Evolutionary conservation across 2,329 filamentous ascomycete genomes (phyloP).

Genomic region (Curvularia lunata): DNA sequence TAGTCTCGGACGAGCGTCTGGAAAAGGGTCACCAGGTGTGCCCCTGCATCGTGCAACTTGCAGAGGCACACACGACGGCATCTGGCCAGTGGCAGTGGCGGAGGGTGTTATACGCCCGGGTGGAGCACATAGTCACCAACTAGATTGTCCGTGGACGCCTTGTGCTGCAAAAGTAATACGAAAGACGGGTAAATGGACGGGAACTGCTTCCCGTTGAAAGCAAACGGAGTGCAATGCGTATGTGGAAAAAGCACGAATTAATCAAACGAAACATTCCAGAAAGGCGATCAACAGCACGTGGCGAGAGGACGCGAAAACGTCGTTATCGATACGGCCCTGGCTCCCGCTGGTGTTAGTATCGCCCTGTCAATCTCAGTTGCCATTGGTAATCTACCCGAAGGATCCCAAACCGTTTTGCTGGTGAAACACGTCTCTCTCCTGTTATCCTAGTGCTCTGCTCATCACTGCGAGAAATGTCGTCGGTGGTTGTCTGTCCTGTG

Average conservation of each 20-base stretch:
- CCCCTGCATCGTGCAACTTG: conserved; percentile 11
- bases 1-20: conserved; percentile 8
- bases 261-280: conserved; percentile 5
- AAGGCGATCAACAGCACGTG: conserved; percentile 17
- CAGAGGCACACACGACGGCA: conserved; percentile 3
- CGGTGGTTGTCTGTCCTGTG: conserved; percentile 12
- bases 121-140: not conserved
- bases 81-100: not conserved
- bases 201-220: not conserved
- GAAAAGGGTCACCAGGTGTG: conserved; percentile 1
- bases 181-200: conserved; percentile 2
- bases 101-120: not conserved
- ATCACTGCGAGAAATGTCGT: conserved; percentile 10
- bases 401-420: conserved; percentile 6
- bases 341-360: conserved; percentile 1
- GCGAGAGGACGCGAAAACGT: conserved; percentile 16
- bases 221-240: conserved; percentile 3
- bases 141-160: not conserved
- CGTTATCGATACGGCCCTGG: conserved; percentile 22
- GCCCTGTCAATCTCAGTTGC: not conserved
- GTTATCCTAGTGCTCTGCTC: conserved; percentile 12
- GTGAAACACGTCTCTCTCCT: conserved; percentile 19
- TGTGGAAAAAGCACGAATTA: conserved; percentile 1
- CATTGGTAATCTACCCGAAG: conserved; percentile 2
- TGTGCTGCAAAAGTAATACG: not conserved